Percentiles rank a stretch among this genome's conserved stretches.
Evolutionary conservation across 768 basidiomycete species (phyloP).

Genomic region (Termitomyces sp.): DNA sequence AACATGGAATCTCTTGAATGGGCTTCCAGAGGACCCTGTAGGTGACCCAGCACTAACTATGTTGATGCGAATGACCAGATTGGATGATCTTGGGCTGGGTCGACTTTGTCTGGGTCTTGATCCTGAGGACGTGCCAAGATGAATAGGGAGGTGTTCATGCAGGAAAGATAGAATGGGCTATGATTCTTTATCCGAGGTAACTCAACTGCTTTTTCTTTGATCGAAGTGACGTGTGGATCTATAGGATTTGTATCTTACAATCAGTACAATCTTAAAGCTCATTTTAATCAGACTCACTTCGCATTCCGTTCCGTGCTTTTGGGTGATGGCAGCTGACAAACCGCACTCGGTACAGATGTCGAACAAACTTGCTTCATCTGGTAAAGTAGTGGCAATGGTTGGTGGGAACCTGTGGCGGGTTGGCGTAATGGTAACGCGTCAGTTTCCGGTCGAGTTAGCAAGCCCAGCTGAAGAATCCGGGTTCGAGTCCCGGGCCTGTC

Average conservation of each 20-base stretch:
- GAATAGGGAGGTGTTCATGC: neutral
- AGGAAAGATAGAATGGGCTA: neutral
- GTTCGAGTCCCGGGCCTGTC: constrained; percentile 30
- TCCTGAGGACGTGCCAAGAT: constrained; percentile 2
- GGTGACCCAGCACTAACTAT: constrained; percentile 46
- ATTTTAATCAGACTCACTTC: neutral
- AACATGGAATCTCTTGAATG: constrained; percentile 62
- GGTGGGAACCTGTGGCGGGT: constrained; percentile 6
- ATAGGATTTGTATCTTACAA: neutral
- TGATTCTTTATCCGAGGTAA: neutral
- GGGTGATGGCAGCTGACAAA: neutral
- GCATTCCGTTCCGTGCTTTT: too few relatives aligned
- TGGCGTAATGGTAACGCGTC: constrained; percentile 23
- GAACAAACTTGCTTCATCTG: too few relatives aligned
- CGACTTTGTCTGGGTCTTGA: constrained; percentile 51
- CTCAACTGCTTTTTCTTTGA: neutral
- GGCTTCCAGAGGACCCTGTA: constrained; percentile 32
- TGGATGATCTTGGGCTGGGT: constrained; percentile 69
- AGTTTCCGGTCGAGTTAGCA: constrained; percentile 15
- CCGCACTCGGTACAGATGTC: too few relatives aligned
- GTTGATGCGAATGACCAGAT: constrained; percentile 73
- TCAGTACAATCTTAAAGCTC: neutral
- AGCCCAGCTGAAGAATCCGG: constrained; percentile 24
- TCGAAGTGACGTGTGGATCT: neutral
- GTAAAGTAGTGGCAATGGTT: too few relatives aligned